Evolutionary conservation across 495 filamentous ascomycete genomes (phyloP).

Genomic region (Articulospora tetracladia): DNA sequence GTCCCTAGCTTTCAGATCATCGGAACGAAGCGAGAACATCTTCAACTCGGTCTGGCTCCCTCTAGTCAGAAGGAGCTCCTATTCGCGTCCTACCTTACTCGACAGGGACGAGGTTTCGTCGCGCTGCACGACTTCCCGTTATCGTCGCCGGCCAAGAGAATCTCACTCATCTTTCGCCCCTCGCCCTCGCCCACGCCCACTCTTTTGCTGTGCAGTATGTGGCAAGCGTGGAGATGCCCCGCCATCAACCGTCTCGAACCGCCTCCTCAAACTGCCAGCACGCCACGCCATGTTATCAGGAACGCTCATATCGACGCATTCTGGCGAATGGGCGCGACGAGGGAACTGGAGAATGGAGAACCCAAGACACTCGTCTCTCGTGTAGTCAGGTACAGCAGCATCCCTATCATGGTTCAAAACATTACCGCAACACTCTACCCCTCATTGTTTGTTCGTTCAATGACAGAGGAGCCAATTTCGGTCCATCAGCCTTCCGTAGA

Average conservation of each 20-base stretch:
- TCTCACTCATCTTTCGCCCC: not conserved
- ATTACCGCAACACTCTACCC: not conserved
- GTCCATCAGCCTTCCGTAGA: not conserved
- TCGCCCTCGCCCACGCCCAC: not conserved
- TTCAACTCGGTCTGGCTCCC: not conserved
- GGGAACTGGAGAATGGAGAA: not conserved
- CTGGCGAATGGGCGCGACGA: not conserved
- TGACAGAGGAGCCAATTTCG: not conserved
- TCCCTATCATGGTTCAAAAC: conserved; percentile 1
- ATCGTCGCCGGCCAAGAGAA: not conserved
- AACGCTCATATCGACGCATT: not conserved
- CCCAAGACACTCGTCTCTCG: not conserved
- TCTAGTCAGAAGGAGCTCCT: not conserved
- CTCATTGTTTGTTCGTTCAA: not conserved
- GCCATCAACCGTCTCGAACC: not conserved
- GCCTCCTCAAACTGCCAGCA: not conserved
- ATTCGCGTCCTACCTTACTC: not conserved
- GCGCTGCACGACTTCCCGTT: conserved; percentile 6
- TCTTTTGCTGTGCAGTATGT: too few species aligned
- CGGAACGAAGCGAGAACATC: conserved; percentile 2
- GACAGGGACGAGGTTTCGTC: not conserved
- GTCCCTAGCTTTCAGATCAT: conserved; percentile 6
- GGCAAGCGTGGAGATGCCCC: conserved; percentile 5
- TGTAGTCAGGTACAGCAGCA: conserved; percentile 7
- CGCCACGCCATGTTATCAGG: not conserved